Evolutionary conservation across 2,329 filamentous ascomycete genomes (phyloP).

Genomic region (Penicillium sp.): DNA sequence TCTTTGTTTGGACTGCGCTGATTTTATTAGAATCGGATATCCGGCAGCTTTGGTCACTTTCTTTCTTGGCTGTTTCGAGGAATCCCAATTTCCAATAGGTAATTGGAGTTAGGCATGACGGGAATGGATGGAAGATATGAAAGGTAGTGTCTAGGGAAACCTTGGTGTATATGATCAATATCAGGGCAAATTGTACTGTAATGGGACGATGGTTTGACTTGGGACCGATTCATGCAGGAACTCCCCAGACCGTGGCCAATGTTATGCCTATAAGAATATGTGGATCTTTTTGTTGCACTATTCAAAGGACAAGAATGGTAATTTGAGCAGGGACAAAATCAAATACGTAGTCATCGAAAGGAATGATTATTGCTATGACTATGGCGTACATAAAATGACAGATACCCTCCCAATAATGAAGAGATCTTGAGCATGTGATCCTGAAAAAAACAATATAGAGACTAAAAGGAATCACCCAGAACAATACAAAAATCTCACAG

Average conservation of each 20-base stretch:
- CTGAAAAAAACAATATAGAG: background rate
- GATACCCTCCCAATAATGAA: background rate
- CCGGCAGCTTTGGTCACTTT: slow-evolving; percentile 17
- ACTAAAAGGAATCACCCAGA: background rate
- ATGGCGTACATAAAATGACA: background rate
- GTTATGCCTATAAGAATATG: too few relatives aligned
- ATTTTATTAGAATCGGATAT: slow-evolving; percentile 17
- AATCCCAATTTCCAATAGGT: slow-evolving; percentile 9
- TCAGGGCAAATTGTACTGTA: background rate
- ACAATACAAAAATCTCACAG: background rate
- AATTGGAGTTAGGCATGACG: background rate
- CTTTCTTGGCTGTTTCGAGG: slow-evolving; percentile 16
- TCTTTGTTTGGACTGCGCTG: background rate
- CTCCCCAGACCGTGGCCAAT: too few relatives aligned
- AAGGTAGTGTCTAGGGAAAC: background rate
- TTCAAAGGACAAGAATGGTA: background rate
- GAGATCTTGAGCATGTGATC: background rate
- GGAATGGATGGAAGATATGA: background rate
- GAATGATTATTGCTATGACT: background rate
- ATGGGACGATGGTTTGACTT: background rate
- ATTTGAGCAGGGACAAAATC: background rate
- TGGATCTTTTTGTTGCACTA: too few relatives aligned
- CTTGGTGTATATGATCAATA: background rate
- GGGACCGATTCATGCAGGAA: too few relatives aligned
- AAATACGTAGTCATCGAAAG: background rate